Evolutionary conservation across 1,139 yeast species (phyloP), one percentile per base, ranked within the genome.

Genomic region (Sugiyamaella castrensis): DNA sequence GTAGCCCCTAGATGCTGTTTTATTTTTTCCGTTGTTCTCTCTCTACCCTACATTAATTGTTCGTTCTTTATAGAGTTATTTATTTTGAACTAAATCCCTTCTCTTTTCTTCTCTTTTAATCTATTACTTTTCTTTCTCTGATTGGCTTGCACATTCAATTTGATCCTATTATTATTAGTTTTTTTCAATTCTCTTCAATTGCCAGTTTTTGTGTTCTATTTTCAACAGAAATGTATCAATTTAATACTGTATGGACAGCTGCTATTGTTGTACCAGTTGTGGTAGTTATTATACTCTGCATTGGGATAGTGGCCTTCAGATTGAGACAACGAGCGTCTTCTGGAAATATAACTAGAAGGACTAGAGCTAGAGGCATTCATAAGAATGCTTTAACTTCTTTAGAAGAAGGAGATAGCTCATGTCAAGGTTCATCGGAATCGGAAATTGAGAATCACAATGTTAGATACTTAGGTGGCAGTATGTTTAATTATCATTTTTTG

Each of bases 211-310:
- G 24, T 19, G 15, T 11, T 10, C 15, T 33, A 26, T 27, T 41
- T 41, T 19, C 37, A 34, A 13, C 26, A 33, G 5, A 35, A 26
- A 41, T 41, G 45, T 26, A 37, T 31, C 16, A 40, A 32, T 43
- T 37, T 37, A 52, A 49, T 27, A 43, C 54, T 13, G 50, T 38
- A 8, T 59, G 62, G 63, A 59, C 62, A 12, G 63, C 58, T 2
- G 64, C 65, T 8, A 58, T 60, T 32, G 63, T 62, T 6, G 64
- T 55, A n/a, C 66, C 65, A 4, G 54, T 57, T 2, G 56, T 52
- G n/a, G 56, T 53, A 6, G 57, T 59, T 12, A 38, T 59, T 3
- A 37, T 51, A 6, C 50, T 55, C 16, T 39, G 52, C n/a, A 30
- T 52, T 12, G 32, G 46, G 8, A 52, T 48, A 11, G 32, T 54